Conservation (phyloP, 2,329 filamentous ascomycete genomes). For the Epichloe festucae region DNA sequence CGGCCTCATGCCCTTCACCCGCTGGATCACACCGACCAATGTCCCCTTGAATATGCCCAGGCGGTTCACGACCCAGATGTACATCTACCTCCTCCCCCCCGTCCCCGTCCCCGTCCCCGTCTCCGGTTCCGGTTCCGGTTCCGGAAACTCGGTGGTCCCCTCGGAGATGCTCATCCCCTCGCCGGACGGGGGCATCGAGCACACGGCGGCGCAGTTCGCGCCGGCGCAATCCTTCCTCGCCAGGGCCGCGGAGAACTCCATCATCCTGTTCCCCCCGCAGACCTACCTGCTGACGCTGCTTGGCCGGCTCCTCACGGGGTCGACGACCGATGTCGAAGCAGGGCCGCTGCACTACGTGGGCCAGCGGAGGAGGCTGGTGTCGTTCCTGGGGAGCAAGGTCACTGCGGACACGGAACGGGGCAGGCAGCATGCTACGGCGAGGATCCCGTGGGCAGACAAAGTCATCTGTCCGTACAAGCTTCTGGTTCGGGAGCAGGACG, state of each 20-base stretch:
- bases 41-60: slow-evolving; percentile 35
- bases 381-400: slow-evolving; percentile 35
- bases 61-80: slow-evolving; percentile 94
- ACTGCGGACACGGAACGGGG: slow-evolving; percentile 28
- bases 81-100: slow-evolving; percentile 70
- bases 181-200: slow-evolving; percentile 54
- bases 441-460: slow-evolving; percentile 45
- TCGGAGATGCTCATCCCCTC: slow-evolving; percentile 48
- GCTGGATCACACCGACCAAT: slow-evolving; percentile 75
- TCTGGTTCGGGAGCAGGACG: slow-evolving; percentile 30
- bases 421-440: slow-evolving; percentile 26
- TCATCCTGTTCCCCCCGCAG: slow-evolving; percentile 81
- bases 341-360: slow-evolving; percentile 22
- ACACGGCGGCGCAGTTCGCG: slow-evolving; percentile 68
- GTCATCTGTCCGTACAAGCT: slow-evolving; percentile 44
- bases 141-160: slow-evolving; percentile 22
- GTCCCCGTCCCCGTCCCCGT: slow-evolving; percentile 40
- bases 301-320: slow-evolving; percentile 34
- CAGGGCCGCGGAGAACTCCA: slow-evolving; percentile 47
- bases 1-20: slow-evolving; percentile 66
- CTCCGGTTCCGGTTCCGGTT: slow-evolving; percentile 28
- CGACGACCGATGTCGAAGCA: slow-evolving; percentile 5
- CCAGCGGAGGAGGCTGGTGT: slow-evolving; percentile 39
- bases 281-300: slow-evolving; percentile 57
- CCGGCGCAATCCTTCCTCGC: slow-evolving; percentile 56